Evolutionary conservation across 495 filamentous ascomycete species (phyloP).

Genomic region (Podospora conica): DNA sequence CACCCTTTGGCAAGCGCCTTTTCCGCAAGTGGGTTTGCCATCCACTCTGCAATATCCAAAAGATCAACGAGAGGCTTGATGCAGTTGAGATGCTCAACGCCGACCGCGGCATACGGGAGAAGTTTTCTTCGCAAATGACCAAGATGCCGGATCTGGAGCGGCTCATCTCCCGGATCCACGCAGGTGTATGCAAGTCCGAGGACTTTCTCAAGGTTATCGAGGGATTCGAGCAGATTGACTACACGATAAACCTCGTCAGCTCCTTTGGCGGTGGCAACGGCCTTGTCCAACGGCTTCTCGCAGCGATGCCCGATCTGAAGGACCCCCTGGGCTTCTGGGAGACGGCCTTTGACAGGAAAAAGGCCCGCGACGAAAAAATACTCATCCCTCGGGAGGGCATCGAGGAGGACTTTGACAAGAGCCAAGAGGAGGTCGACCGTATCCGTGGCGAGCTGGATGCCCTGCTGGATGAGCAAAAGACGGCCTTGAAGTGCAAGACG

Average conservation of each 20-base stretch:
- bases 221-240: constrained; percentile 95
- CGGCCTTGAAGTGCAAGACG: constrained; percentile 56
- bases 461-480: constrained; percentile 63
- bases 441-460: constrained; percentile 65
- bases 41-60: constrained; percentile 74
- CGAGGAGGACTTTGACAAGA: constrained; percentile 87
- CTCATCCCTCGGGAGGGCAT: constrained; percentile 85
- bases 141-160: constrained; percentile 94
- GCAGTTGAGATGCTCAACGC: constrained; percentile 90
- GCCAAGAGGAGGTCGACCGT: constrained; percentile 66
- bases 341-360: constrained; percentile 80
- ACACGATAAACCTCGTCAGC: constrained; percentile 73
- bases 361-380: constrained; percentile 62
- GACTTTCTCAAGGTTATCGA: constrained; percentile 94
- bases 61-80: constrained; percentile 92
- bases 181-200: constrained; percentile 74
- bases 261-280: constrained; percentile 66
- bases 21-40: constrained; percentile 98
- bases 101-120: constrained; percentile 67
- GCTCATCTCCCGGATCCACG: constrained; percentile 90
- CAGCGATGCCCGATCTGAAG: constrained; percentile 76
- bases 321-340: constrained; percentile 78
- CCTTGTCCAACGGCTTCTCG: constrained; percentile 75
- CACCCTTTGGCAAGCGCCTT: constrained; percentile 94
- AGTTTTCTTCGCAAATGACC: constrained; percentile 75